These are phyloP conservation scores for Trametes punicea DNA, from an alignment of 768 basidiomycete genomes.

Conservation along the genomic window DNA sequence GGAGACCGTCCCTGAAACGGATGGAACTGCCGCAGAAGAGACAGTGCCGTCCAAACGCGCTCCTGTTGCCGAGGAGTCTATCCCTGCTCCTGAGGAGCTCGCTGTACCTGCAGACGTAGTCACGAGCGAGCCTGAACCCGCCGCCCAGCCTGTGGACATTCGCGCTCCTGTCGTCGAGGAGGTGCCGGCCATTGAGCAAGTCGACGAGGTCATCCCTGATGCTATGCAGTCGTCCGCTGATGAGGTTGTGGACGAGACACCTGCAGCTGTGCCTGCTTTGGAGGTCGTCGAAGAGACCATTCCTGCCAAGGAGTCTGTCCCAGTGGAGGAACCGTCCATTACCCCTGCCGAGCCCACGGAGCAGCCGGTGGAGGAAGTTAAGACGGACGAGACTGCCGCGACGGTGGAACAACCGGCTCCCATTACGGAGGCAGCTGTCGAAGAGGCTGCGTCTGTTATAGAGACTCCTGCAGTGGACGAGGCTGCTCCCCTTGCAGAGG, in stretches of 20 bases:
- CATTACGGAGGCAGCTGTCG: too few species aligned
- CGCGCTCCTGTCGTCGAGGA: constrained; percentile 1
- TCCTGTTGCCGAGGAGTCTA: not conserved
- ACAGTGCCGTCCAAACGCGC: not conserved
- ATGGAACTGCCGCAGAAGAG: not conserved
- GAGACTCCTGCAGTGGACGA: too few species aligned
- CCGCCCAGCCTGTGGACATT: not conserved
- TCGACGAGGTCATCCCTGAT: not conserved
- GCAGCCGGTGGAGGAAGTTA: too few species aligned
- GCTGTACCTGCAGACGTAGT: too few species aligned
- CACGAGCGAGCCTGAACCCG: not conserved
- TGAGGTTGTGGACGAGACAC: not conserved
- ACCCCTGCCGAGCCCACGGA: too few species aligned
- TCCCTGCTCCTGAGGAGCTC: not conserved
- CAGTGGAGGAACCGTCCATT: too few species aligned
- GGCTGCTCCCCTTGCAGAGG: not conserved
- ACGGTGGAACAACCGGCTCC: too few species aligned
- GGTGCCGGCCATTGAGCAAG: not conserved
- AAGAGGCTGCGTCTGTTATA: not conserved
- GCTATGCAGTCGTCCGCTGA: not conserved
- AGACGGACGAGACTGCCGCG: too few species aligned
- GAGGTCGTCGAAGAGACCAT: not conserved
- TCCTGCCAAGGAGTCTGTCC: too few species aligned
- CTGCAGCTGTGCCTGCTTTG: not conserved
- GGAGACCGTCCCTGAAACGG: not conserved